phyloP scores from a whole-genome alignment of 1,284 basidiomycete species.

The Fomitiporia mediterranea region DNA sequence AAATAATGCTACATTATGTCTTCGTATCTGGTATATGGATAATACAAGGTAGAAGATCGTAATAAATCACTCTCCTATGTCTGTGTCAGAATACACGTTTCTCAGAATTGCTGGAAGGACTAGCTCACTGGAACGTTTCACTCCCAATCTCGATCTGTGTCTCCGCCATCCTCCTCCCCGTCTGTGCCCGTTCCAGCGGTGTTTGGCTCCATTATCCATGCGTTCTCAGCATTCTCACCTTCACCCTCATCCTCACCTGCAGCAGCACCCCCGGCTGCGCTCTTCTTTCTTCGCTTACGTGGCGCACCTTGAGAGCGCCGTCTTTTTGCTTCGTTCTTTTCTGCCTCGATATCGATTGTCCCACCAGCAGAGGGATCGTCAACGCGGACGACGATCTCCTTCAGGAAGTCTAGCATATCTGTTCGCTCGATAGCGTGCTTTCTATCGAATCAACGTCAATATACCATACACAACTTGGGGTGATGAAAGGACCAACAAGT shows the following conservation, averaged over 20 bases:
- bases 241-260: conserved; percentile 28
- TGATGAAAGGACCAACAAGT: conserved; percentile 66
- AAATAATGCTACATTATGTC: no score
- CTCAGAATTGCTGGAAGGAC: no score
- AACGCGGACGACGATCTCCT: conserved; percentile 88
- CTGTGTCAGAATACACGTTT: no score
- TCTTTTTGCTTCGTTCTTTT: conserved; percentile 35
- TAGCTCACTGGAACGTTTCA: no score
- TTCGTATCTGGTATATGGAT: no score
- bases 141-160: conserved; percentile 4
- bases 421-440: conserved; percentile 91
- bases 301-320: conserved; percentile 35
- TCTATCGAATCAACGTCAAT: conserved; percentile 38
- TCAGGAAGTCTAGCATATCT: conserved; percentile 92
- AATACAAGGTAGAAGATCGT: no score
- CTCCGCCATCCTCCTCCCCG: conserved; percentile 22
- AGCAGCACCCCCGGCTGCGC: conserved; percentile 33
- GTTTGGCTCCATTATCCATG: conserved; percentile 16
- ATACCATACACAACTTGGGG: conserved; percentile 1
- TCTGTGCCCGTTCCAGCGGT: conserved; percentile 16
- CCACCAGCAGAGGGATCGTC: conserved; percentile 86
- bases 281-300: conserved; percentile 47
- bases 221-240: conserved; percentile 28
- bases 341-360: conserved; percentile 64
- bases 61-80: no score